Percentiles rank a stretch among this genome's conserved stretches.
Evolutionary conservation across 140 eudicot genomes (phyloP).

Genomic region (Anethum foeniculum): DNA sequence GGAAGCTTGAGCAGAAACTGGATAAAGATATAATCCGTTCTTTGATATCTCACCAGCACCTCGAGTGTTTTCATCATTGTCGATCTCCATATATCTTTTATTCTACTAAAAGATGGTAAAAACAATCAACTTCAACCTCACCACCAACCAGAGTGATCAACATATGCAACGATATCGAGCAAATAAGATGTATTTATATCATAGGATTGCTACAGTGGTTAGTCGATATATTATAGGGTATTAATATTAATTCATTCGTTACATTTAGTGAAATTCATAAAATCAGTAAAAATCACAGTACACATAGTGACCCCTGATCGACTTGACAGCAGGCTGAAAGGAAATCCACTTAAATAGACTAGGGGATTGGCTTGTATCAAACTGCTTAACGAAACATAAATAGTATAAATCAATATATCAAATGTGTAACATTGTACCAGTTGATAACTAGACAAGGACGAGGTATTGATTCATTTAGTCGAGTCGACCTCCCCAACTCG

Average conservation of each 20-base stretch:
- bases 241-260: neutral
- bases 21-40: conserved; percentile 32
- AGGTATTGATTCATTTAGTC: neutral
- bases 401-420: neutral
- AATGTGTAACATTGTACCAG: neutral
- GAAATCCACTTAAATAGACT: neutral
- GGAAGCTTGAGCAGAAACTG: conserved; percentile 34
- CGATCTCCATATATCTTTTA: conserved; percentile 39
- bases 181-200: neutral
- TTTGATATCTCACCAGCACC: conserved; percentile 25
- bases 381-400: neutral
- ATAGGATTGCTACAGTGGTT: neutral
- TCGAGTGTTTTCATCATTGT: conserved; percentile 32
- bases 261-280: neutral
- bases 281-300: neutral
- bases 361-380: neutral
- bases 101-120: neutral
- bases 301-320: neutral
- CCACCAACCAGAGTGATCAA: neutral
- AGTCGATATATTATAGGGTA: neutral
- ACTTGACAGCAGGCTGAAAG: neutral
- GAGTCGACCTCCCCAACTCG: neutral
- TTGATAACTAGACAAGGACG: neutral
- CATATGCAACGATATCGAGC: neutral
- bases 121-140: neutral